These are phyloP conservation scores for Diaporthe humulicola DNA, from an alignment of 2,329 filamentous ascomycete genomes.

Conservation along the genomic window DNA sequence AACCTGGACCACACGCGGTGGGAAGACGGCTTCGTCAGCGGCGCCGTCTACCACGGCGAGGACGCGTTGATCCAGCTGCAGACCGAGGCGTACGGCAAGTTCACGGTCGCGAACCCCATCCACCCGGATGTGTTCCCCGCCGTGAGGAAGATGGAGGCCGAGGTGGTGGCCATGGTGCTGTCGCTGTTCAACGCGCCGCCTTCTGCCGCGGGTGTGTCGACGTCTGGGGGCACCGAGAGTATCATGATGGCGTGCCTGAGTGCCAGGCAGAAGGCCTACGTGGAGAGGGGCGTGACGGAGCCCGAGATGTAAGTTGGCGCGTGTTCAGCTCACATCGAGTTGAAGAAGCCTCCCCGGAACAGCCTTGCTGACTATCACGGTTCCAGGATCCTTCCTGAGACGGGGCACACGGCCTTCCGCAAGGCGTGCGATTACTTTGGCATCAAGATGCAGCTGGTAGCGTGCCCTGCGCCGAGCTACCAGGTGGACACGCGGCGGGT, in stretches of 20 bases:
- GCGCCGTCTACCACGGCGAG: constrained; percentile 96
- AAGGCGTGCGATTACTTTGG: constrained; percentile 97
- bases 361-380: constrained; percentile 37
- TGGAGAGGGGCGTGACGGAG: constrained; percentile 88
- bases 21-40: constrained; percentile 96
- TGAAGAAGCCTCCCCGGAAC: neutral
- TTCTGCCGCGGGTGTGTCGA: constrained; percentile 89
- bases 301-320: constrained; percentile 85
- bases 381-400: constrained; percentile 88
- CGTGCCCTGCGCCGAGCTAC: constrained; percentile 87
- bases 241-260: constrained; percentile 96
- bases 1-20: constrained; percentile 94
- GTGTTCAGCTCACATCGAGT: neutral
- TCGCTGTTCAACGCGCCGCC: constrained; percentile 89
- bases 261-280: constrained; percentile 88
- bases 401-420: constrained; percentile 94
- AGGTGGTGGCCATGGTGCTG: constrained; percentile 95
- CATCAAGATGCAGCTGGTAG: constrained; percentile 91
- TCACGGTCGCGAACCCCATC: constrained; percentile 95
- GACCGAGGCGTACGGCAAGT: constrained; percentile 92
- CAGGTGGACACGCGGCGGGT: constrained; percentile 86
- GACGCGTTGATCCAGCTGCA: constrained; percentile 85
- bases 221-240: constrained; percentile 93
- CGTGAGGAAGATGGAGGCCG: constrained; percentile 98
- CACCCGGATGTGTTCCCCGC: constrained; percentile 99